phyloP scores from a whole-genome alignment of 306 rosid species.

The Psophocarpus tetragonolobus region DNA sequence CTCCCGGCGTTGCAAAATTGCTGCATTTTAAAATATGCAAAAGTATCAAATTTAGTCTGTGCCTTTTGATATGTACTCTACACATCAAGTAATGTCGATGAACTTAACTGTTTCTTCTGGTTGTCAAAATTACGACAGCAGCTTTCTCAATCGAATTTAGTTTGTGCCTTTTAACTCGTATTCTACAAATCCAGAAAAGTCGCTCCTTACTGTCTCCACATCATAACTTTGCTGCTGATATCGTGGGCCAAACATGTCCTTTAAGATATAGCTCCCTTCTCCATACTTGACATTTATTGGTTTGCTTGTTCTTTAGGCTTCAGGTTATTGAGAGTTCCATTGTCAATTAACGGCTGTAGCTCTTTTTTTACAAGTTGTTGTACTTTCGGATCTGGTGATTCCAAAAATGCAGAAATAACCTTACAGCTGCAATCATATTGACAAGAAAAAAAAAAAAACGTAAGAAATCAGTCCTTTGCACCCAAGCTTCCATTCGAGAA shows the following conservation, averaged over 20 bases:
- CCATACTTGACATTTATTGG: constrained; percentile 20
- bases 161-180: constrained; percentile 27
- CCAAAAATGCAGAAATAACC: constrained; percentile 79
- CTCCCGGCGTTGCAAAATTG: background rate
- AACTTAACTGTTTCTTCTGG: background rate
- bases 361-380: constrained; percentile 56
- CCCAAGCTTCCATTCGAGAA: background rate
- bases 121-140: constrained; percentile 28
- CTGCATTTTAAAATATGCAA: constrained; percentile 13
- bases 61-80: no score
- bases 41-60: background rate
- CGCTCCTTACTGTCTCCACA: background rate
- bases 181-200: constrained; percentile 11
- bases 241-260: background rate
- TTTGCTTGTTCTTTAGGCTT: constrained; percentile 34
- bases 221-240: constrained; percentile 15
- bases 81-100: background rate
- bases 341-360: constrained; percentile 70
- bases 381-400: constrained; percentile 62
- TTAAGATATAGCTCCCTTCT: background rate
- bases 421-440: constrained; percentile 65
- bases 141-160: constrained; percentile 28
- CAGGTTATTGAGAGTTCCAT: constrained; percentile 56
- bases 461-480: constrained; percentile 1
- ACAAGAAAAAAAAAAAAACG: constrained; percentile 9